Percentiles rank a stretch among this genome's conserved stretches.
phyloP scores from a whole-genome alignment of 108 stramenopile genomes.

The Nitzschia sp. region DNA sequence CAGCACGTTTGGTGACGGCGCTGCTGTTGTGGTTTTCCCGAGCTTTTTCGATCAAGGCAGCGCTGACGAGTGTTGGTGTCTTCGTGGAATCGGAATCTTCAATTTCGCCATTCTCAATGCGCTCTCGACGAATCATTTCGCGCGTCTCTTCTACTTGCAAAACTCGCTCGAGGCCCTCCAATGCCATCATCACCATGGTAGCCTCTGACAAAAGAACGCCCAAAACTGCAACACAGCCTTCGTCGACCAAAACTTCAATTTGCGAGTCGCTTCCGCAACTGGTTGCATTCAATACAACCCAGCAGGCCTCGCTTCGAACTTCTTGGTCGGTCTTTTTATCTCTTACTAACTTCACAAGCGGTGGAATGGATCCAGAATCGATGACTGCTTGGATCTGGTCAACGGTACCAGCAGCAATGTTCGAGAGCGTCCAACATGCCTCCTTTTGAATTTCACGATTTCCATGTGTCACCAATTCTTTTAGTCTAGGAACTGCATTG shows the following conservation, averaged over 20 bases:
- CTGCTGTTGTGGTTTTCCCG: conserved; percentile 80
- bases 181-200: conserved; percentile 94
- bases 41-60: conserved; percentile 81
- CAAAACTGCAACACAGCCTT: conserved; percentile 91
- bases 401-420: conserved; percentile 96
- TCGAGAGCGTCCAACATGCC: conserved; percentile 96
- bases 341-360: conserved; percentile 84
- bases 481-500: conserved; percentile 85
- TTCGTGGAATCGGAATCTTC: conserved; percentile 33
- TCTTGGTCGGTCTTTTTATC: conserved; percentile 83
- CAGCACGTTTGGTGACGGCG: conserved; percentile 85
- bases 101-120: conserved; percentile 48
- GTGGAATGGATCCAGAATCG: conserved; percentile 91
- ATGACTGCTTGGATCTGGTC: conserved; percentile 96
- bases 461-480: conserved; percentile 80
- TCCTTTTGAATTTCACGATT: conserved; percentile 98
- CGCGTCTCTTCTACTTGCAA: conserved; percentile 88
- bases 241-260: conserved; percentile 89
- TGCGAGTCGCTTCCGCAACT: conserved; percentile 94
- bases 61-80: conserved; percentile 64
- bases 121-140: conserved; percentile 51
- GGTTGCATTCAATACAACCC: conserved; percentile 97
- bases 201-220: conserved; percentile 83
- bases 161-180: conserved; percentile 94
- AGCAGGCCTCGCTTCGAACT: conserved; percentile 96